Percentiles rank a stretch among this genome's conserved stretches.
Evolutionary conservation across 1,284 basidiomycete species (phyloP).

Genomic region (Microbotryum intermedium): DNA sequence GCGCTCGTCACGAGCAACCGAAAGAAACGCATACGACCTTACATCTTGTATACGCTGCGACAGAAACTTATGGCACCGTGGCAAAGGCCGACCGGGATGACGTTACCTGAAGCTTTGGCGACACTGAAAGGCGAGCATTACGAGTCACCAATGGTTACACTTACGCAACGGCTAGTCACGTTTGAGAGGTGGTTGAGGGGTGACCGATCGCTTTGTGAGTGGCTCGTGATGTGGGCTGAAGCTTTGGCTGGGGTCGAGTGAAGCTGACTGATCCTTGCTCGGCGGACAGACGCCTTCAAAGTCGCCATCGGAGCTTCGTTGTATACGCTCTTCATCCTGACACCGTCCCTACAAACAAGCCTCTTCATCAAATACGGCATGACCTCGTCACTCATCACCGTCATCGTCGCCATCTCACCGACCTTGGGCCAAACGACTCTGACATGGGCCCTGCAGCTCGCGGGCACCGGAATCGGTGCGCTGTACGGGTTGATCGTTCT

Average conservation of each 20-base stretch:
- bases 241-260: neutral
- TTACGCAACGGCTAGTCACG: neutral
- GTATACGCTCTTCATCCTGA: slow-evolving; percentile 22
- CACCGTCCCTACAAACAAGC: slow-evolving; percentile 13
- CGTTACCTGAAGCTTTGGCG: slow-evolving; percentile 18
- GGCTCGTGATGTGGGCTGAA: neutral
- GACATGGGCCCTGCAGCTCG: slow-evolving; percentile 21
- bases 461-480: slow-evolving; percentile 19
- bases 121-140: slow-evolving; percentile 15
- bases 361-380: slow-evolving; percentile 18
- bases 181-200: slow-evolving; percentile 16
- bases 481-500: slow-evolving; percentile 27
- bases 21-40: slow-evolving; percentile 2
- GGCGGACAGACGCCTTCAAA: slow-evolving; percentile 14
- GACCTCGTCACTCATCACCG: slow-evolving; percentile 20
- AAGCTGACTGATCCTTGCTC: neutral
- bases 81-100: slow-evolving; percentile 1
- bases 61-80: neutral
- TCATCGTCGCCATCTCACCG: slow-evolving; percentile 20
- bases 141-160: neutral
- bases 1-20: slow-evolving; percentile 1
- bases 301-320: slow-evolving; percentile 20
- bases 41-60: slow-evolving; percentile 2
- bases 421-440: slow-evolving; percentile 20
- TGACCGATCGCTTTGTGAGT: slow-evolving; percentile 12